Evolutionary conservation across 306 rosid species (phyloP).

Genomic region (Macrotyloma uniflorum): DNA sequence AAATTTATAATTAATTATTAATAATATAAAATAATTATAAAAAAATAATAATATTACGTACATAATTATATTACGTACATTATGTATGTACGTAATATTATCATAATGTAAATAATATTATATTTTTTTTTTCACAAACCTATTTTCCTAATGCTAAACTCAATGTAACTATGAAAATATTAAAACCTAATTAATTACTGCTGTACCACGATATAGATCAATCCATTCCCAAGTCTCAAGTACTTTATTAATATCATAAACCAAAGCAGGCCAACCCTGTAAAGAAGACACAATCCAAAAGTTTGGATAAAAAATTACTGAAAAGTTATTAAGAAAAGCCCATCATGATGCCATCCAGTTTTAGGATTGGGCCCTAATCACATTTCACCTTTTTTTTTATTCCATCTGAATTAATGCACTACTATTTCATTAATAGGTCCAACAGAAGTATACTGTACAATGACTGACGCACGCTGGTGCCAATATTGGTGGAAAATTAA

Average conservation of each 20-base stretch:
- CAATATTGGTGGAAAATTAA: slow-evolving; percentile 33
- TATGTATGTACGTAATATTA: too few relatives aligned
- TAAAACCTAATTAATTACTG: not conserved
- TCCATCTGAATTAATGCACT: not conserved
- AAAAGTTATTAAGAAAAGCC: not conserved
- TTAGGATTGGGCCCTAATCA: slow-evolving; percentile 16
- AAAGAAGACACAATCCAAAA: slow-evolving; percentile 23
- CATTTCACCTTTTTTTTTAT: not conserved
- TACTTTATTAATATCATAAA: slow-evolving; percentile 74
- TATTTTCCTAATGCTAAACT: not conserved
- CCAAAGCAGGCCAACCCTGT: slow-evolving; percentile 90
- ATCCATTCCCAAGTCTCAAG: slow-evolving; percentile 98
- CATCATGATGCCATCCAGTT: slow-evolving; percentile 17
- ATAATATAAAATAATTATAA: too few relatives aligned
- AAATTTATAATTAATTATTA: too few relatives aligned
- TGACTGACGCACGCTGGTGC: slow-evolving; percentile 63
- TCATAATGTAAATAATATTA: too few relatives aligned
- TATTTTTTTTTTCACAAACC: too few relatives aligned
- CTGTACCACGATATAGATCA: slow-evolving; percentile 40
- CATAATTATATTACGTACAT: too few relatives aligned
- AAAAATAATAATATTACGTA: too few relatives aligned
- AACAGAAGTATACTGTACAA: slow-evolving; percentile 56
- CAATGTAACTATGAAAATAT: not conserved
- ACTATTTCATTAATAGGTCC: slow-evolving; percentile 37
- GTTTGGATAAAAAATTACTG: not conserved